Evolutionary conservation across 1,284 basidiomycete species (phyloP), one percentile per base, ranked within the genome.

Genomic region (Xerocomus cyaneibrunnescens): DNA sequence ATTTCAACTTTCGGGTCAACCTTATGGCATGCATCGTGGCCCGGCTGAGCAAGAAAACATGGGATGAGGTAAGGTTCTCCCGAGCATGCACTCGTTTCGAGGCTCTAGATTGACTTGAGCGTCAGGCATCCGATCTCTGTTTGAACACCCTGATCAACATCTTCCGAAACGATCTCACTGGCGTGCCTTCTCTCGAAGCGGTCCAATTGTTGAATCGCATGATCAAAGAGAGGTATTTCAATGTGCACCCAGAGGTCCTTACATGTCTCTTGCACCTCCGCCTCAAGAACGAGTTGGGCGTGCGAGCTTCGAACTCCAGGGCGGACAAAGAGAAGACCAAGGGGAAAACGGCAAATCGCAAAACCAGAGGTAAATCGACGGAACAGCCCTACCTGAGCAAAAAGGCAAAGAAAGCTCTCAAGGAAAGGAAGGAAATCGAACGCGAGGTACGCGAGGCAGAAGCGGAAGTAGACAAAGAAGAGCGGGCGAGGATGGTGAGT

Each of bases 1-100:
- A 99, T 72, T 99, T 99, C 81, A 99, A 99, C 76, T 99, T 97
- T 72, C 85, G 92, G 45, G 79, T 84, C 59, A 98, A 99, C 73
- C 81, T 99, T 59, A 92, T 98, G 81, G 87, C 84, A 52, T 87
- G 88, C 45, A 76, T 99, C 43, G 85, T 99, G 17, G 84, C 89
- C 45, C 82, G 85, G 16, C 72, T 99, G 49, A 96, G 94, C 61
- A 85, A 85, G 60, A 87, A 83, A 68, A 84, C 87, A 32, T 97
- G 94, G 93, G 89, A 94, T 71, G 78, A 84, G 69, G 93, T 92
- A 62, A 65, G 81, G 66, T 35, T 35, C 45, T 45, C 56, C 48
- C 54, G 53, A 50, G 34, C 37, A 39, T 37, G 39, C 36, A 40
- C 46, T 21, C 17, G 38, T 51, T 45, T 39, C 9, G 48, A 54